Evolutionary conservation across 108 stramenopile genomes (phyloP).

Genomic region (Cyclotella cryptica): DNA sequence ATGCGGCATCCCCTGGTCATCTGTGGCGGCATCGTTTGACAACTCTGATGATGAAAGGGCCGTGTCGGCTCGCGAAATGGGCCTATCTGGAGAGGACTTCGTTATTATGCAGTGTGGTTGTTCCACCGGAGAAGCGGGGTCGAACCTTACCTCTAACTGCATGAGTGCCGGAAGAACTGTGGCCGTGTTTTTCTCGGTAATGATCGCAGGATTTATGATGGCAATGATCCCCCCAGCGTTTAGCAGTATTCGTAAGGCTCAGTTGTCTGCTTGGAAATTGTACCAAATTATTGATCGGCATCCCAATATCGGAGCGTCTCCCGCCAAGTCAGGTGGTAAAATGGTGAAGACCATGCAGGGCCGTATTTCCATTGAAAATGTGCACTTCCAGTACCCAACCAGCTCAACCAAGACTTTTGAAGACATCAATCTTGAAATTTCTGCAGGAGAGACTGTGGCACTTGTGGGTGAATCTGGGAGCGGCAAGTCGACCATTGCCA

Average conservation of each 20-base stretch:
- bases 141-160: slow-evolving; percentile 29
- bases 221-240: slow-evolving; percentile 40
- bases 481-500: slow-evolving; percentile 73
- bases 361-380: slow-evolving; percentile 30
- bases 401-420: slow-evolving; percentile 36
- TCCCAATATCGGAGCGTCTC: slow-evolving; percentile 15
- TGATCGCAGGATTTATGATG: slow-evolving; percentile 39
- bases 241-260: slow-evolving; percentile 15
- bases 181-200: slow-evolving; percentile 46
- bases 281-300: slow-evolving; percentile 25
- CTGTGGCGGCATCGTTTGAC: slow-evolving; percentile 6
- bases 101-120: slow-evolving; percentile 37
- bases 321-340: slow-evolving; percentile 11
- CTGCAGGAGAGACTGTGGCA: slow-evolving; percentile 57
- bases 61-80: slow-evolving; percentile 1
- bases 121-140: slow-evolving; percentile 5
- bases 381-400: slow-evolving; percentile 46
- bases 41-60: not conserved
- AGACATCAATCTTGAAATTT: slow-evolving; percentile 51
- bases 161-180: slow-evolving; percentile 36
- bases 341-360: slow-evolving; percentile 31
- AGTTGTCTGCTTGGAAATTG: slow-evolving; percentile 17
- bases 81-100: not conserved
- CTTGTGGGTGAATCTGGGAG: slow-evolving; percentile 66
- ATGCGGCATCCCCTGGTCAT: slow-evolving; percentile 32